Evolutionary conservation across 768 basidiomycete species (phyloP).

Genomic region (Tricholoma terreum): DNA sequence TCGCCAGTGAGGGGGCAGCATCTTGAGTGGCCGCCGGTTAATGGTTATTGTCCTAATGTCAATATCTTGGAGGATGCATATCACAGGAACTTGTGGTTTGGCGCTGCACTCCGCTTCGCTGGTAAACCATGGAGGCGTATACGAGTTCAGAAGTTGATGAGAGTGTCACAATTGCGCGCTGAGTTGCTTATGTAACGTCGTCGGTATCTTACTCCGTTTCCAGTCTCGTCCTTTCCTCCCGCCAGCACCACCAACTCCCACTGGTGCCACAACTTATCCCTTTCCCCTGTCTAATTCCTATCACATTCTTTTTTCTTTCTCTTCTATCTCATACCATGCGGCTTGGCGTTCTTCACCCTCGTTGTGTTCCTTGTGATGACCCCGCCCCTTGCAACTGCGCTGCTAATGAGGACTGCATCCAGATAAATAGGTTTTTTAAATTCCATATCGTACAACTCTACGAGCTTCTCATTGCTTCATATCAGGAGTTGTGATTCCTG

Average conservation of each 20-base stretch:
- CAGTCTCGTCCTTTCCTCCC: neutral
- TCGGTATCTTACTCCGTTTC: constrained; percentile 12
- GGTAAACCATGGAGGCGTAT: too few species aligned
- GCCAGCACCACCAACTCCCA: constrained; percentile 5
- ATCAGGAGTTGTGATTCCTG: constrained; percentile 61
- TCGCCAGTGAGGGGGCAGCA: too few species aligned
- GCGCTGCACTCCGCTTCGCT: too few species aligned
- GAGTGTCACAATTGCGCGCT: constrained; percentile 1
- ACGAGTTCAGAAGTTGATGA: too few species aligned
- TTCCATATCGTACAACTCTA: neutral
- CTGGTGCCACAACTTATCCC: constrained; percentile 10
- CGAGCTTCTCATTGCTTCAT: constrained; percentile 3
- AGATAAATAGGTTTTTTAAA: constrained; percentile 54
- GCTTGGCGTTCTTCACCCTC: constrained; percentile 37
- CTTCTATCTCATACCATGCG: constrained; percentile 20
- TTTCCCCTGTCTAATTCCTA: constrained; percentile 19
- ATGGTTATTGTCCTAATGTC: too few species aligned
- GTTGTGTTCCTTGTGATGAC: constrained; percentile 51
- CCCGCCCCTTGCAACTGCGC: constrained; percentile 52
- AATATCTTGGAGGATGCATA: too few species aligned
- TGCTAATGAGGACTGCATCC: constrained; percentile 54
- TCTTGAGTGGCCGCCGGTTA: too few species aligned
- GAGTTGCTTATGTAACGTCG: too few species aligned
- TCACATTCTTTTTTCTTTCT: constrained; percentile 28
- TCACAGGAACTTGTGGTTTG: too few species aligned